Base-by-base conservation (phyloP, 2,329 filamentous ascomycete species). In the Fusarium paranaense region DNA sequence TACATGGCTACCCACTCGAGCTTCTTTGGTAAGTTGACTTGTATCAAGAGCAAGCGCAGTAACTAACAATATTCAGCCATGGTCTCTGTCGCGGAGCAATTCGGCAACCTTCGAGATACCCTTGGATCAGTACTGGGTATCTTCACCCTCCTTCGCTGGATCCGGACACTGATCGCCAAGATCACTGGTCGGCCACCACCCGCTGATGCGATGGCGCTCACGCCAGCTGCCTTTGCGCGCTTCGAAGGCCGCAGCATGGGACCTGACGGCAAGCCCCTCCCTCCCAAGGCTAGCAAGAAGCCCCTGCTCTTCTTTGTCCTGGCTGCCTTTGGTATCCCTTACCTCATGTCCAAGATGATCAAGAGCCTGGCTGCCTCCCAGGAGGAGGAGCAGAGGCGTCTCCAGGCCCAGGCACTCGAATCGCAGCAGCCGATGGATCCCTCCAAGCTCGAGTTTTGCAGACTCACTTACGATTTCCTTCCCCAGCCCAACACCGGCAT, bases 1-100 rank as follows among this genome's bases (percentile, higher is more conserved):
- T 99, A 98, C 80, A 99, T 99, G 97, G 97, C 97, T 33, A 99
- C 97, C 0, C 97, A 99, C 84, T 98, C 95, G 7, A 98, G 95
- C 63, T 99, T 99, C 84, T 99, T 98, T 80, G 95, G 95, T 98
- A 89, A 79, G 93, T 76, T 18, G 20, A 30, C 7, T 8, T 25
- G 3, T 2, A 32, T 30, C 33, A 14, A 16, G 6, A 2, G 3
- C n/a, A 25, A 14, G 40, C 16, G 27, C 45, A 9, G 58, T 60
- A 25, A 72, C 76, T 71, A 20, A 72, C 35, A 30, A 47, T 18
- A 54, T 45, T 37, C 73, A 97, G 97, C 97, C 64, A 98, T 99
- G 95, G 94, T 99, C 42, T 97, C 96, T 10, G 97, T 99, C 42
- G 97, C 97, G 59, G 97, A 99, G 82, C 97, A 99, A 82, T 97